These are phyloP conservation scores for Aspergillus ustus DNA, from an alignment of 2,329 filamentous ascomycete genomes.

Conservation along the genomic window DNA sequence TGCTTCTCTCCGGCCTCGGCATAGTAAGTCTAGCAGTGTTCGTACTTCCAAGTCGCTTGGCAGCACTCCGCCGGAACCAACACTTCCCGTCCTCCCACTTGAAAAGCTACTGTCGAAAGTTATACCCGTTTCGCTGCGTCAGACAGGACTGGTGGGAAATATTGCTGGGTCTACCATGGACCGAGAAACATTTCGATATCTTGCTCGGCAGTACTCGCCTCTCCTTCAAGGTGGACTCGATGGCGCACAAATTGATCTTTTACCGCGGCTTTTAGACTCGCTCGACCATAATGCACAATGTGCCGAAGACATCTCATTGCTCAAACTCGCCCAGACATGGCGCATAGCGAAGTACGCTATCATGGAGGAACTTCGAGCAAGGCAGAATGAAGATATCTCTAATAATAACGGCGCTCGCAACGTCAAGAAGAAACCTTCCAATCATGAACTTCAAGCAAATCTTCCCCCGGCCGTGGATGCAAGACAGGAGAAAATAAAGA, in stretches of 20 bases:
- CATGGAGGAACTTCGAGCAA: conserved; percentile 52
- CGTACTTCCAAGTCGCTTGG: conserved; percentile 58
- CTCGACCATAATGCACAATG: conserved; percentile 60
- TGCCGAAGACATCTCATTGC: conserved; percentile 55
- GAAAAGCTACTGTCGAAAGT: conserved; percentile 55
- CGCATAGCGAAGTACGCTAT: conserved; percentile 58
- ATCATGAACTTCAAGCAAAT: conserved; percentile 35
- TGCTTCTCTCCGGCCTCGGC: conserved; percentile 53
- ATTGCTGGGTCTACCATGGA: conserved; percentile 53
- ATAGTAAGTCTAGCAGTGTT: conserved; percentile 51
- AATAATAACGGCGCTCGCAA: conserved; percentile 27
- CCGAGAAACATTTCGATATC: conserved; percentile 45
- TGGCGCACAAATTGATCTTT: conserved; percentile 27
- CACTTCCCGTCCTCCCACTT: conserved; percentile 53
- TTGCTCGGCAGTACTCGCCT: conserved; percentile 49
- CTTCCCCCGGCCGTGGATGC: conserved; percentile 30
- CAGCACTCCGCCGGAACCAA: conserved; percentile 57
- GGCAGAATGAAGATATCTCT: conserved; percentile 39
- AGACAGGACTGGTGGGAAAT: conserved; percentile 56
- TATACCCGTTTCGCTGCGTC: conserved; percentile 44
- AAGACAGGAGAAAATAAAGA: conserved; percentile 46
- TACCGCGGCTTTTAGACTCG: conserved; percentile 44
- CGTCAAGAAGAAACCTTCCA: conserved; percentile 33
- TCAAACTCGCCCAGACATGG: conserved; percentile 64
- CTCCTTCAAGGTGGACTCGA: conserved; percentile 37